phyloP scores from a whole-genome alignment of 352 stramenopile genomes.

The Globisporangium nagaii region DNA sequence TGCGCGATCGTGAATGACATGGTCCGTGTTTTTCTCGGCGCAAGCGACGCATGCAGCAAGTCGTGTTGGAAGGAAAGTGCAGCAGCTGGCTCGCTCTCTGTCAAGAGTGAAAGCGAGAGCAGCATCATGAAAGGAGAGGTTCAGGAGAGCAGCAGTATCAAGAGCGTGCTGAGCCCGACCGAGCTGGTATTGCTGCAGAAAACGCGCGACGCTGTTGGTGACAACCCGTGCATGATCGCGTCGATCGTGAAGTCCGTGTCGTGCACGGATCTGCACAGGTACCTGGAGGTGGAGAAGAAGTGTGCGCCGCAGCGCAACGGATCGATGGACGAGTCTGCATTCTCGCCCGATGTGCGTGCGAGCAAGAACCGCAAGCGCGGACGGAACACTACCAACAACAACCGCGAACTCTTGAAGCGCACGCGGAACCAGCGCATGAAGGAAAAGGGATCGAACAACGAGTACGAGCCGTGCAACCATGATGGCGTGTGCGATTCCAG shows the following conservation, averaged over 20 bases:
- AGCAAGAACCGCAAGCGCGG: conserved; percentile 45
- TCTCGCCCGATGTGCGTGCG: conserved; percentile 33
- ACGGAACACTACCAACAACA: conserved; percentile 29
- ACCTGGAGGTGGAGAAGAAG: conserved; percentile 39
- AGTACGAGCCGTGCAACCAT: conserved; percentile 80
- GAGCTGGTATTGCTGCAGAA: conserved; percentile 59
- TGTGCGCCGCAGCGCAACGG: conserved; percentile 1
- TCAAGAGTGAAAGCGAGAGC: neutral
- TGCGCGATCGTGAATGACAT: conserved; percentile 29
- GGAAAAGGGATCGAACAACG: conserved; percentile 53
- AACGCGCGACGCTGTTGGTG: conserved; percentile 42
- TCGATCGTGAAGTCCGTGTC: conserved; percentile 46
- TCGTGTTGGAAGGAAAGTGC: conserved; percentile 33
- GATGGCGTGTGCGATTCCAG: conserved; percentile 50
- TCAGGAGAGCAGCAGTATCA: conserved; percentile 8
- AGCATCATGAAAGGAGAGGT: neutral
- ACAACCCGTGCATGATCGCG: conserved; percentile 66
- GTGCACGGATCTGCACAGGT: conserved; percentile 49
- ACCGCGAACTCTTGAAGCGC: conserved; percentile 55
- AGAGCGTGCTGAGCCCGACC: conserved; percentile 16
- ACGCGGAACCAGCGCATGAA: conserved; percentile 61
- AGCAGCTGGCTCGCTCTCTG: neutral
- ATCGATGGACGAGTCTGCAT: conserved; percentile 8
- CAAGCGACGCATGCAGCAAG: conserved; percentile 26
- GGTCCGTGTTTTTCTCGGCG: conserved; percentile 32